Base-by-base conservation (phyloP, 225 moss, liverwort and hornwort genomes). In the Physcomitrium patens region DNA sequence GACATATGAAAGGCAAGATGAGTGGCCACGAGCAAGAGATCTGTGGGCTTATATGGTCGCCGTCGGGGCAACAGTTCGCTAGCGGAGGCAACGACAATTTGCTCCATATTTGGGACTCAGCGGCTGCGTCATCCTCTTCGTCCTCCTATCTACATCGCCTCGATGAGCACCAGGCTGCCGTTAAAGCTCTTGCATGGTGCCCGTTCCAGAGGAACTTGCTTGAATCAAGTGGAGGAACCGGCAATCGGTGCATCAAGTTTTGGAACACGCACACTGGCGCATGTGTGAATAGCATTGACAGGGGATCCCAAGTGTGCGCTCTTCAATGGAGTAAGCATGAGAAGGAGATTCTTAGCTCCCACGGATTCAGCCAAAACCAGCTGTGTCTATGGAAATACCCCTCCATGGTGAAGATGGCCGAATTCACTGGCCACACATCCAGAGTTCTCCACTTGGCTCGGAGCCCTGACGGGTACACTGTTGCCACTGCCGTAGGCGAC, bases 71-170 rank as follows among this genome's bases (percentile, higher is more conserved):
- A 63, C 90, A 92, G 65, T 54, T 92, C 31, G 92, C 92, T 24
- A 92, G 92, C 14, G 92, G 92, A 48, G 92, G 92, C 26, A 92
- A 90, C 22, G 92, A 92, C 52, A 92, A 92, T 46, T 78, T 92
- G 65, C 80, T 92, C 11, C 89, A 84, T 65, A 84, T 92, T 45
- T 92, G 89, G 89, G 89, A 88, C 27, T 73, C 74, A n/a, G 68
- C 74, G 20, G 27, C 82, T 27, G 60, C 50, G 57, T 77, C 73
- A 15, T 76, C 85, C 10, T 31, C 75, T 2, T 69, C 9, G 79
- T 72, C 86, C 1, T 77, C 74, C 65, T 89, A 85, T 18, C 83
- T 91, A 11, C 89, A 89, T 64, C 86, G 91, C 20, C 81, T 91
- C 24, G 89, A 86, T 65, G 89, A 91, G n/a, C 89, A 89, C 55